Evolutionary conservation across 164 flowering plant species (phyloP), one percentile per base, ranked within the genome.

Genomic region (Annona squamosa): DNA sequence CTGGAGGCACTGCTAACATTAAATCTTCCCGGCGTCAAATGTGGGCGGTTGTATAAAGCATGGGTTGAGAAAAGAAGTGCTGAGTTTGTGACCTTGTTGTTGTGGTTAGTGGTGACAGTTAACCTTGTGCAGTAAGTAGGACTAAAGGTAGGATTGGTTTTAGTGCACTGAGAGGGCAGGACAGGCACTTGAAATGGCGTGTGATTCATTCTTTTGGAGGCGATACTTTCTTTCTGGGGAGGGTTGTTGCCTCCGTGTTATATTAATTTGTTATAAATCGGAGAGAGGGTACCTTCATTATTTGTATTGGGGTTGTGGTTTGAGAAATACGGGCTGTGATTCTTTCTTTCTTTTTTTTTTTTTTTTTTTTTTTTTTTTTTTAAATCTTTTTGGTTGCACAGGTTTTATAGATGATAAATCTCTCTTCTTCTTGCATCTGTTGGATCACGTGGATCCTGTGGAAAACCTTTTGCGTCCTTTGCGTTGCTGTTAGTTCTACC

Each of bases 131-230:
- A 79, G 79, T 26, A 79, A 4, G 71, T 79, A 80, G 77, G 68
- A 57, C 63, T 75, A 65, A 73, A 71, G 41, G 63, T 78, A 76
- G 80, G 78, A 69, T 45, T 79, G 80, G 75, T 69, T 65, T 81
- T 71, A 72, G 80, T 69, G 77, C 59, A 67, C 19, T 18, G 70
- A 41, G 46, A 4, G 37, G 72, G 17, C 4, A 65, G 69, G 72
- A 42, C 37, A 16, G 5, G 41, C 47, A 68, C 72, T 62, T 46
- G 4, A 46, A 66, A 75, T 44, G 41, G 71, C 63, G 68, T 65
- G 78, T 74, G 79, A 68, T 75, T 76, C 81, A 79, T 89, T 87
- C 88, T 87, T 88, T 83, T 57, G 87, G 86, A 74, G 88, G 80
- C 79, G 47, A 48, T 26, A 45, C 43, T 12, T 41, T 47, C 52